Evolutionary conservation across 2,329 filamentous ascomycete genomes (phyloP), one percentile per base, ranked within the genome.

Genomic region (Dactylellina haptotyla): DNA sequence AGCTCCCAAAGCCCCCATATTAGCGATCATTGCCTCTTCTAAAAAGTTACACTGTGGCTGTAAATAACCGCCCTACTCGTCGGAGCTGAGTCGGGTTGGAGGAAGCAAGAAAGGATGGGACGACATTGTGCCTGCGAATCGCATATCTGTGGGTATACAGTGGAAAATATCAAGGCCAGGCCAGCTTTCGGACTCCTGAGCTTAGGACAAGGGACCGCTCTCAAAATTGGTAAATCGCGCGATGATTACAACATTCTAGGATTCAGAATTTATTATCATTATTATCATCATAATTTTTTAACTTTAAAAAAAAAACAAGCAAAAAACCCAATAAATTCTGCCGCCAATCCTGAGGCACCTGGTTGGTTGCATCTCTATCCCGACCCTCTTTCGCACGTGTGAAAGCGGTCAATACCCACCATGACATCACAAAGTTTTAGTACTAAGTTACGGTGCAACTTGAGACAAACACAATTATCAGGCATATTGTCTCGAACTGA

Each of bases 201-300:
- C 5, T 14, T 37, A 54, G 45, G 45, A 23, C 23, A 34, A 12
- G 34, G 26, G 26, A 48, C 56, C 48, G 53, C 20, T 37, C 26
- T 48, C 69, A 28, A 73, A 73, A 46, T 18, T 48, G 48, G 69
- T 73, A 73, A 73, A 73, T 73, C 9, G 61, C 61, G 69, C 69
- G 69, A 62, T 50, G 63, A 67, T 67, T 67, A 57, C 26, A 37
- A 34, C 32, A 12, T n/a, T 37, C 18, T 59, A 58, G 53, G 32
- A 58, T 53, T 56, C 26, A 51, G 25, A 43, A 45, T n/a, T 18
- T 59, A 32, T 25, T n/a, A n/a, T n/a, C n/a, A n/a, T n/a, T n/a
- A n/a, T n/a, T n/a, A n/a, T n/a, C n/a, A n/a, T n/a, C n/a, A n/a
- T n/a, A n/a, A n/a, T n/a, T n/a, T n/a, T n/a, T n/a, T n/a, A n/a